phyloP scores from a whole-genome alignment of 345 rosid species.

The Eucalyptus decipiens region DNA sequence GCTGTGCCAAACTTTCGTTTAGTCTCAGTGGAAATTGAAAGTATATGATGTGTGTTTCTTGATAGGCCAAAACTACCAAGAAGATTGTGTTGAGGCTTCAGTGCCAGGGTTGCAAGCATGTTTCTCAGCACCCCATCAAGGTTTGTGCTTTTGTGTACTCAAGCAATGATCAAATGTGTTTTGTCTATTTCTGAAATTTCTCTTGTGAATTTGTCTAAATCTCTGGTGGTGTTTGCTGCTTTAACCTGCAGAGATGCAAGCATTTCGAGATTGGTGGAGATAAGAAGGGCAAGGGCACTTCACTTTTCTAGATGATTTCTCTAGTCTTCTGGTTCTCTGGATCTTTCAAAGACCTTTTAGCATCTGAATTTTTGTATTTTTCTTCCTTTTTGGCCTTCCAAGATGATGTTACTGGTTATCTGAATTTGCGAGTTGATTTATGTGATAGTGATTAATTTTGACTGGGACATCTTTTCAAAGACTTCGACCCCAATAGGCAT shows the following conservation, averaged over 20 bases:
- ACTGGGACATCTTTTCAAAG: not conserved
- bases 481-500: not conserved
- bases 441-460: not conserved
- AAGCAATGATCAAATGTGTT: too few species aligned
- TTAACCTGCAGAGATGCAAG: not conserved
- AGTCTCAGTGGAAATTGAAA: not conserved
- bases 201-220: not conserved
- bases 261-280: conserved; percentile 8
- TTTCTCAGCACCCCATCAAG: conserved; percentile 8
- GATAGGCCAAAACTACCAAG: conserved; percentile 6
- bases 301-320: not conserved
- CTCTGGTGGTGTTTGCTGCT: not conserved
- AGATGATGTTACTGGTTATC: not conserved
- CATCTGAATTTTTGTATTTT: not conserved
- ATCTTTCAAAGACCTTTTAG: not conserved
- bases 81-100: conserved; percentile 11
- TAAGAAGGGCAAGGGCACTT: conserved; percentile 10
- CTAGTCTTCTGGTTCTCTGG: not conserved
- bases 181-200: not conserved
- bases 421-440: not conserved
- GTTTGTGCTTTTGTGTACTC: not conserved
- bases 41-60: not conserved
- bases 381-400: not conserved
- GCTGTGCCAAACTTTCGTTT: not conserved
- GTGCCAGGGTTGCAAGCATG: conserved; percentile 8